Conservation (phyloP, 208 protist genomes). For the Porcisia hertigi region DNA sequence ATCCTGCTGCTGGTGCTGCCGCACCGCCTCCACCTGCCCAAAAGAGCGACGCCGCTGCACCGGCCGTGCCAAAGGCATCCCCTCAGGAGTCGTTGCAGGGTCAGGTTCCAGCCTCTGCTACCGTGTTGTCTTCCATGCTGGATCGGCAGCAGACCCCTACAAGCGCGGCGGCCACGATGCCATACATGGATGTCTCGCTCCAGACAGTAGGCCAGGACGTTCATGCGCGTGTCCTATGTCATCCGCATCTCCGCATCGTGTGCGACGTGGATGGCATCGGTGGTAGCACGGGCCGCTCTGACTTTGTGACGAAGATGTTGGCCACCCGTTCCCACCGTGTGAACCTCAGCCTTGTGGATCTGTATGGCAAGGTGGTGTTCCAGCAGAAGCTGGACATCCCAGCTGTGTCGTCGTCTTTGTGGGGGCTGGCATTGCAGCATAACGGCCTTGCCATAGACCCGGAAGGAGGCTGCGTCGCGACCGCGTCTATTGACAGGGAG, state of each 20-base stretch:
- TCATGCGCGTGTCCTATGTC: conserved; percentile 52
- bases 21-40: not conserved
- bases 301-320: conserved; percentile 58
- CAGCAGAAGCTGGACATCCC: conserved; percentile 76
- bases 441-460: conserved; percentile 57
- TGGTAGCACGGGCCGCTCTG: conserved; percentile 50
- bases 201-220: conserved; percentile 55
- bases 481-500: conserved; percentile 52
- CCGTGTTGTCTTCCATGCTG: not conserved
- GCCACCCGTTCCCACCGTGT: conserved; percentile 49
- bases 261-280: conserved; percentile 75
- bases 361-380: conserved; percentile 54
- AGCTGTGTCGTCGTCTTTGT: conserved; percentile 43
- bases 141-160: not conserved
- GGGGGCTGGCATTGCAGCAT: conserved; percentile 70
- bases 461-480: conserved; percentile 35
- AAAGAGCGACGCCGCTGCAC: not conserved
- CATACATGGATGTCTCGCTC: conserved; percentile 65
- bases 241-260: conserved; percentile 58
- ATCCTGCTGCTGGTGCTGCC: not conserved
- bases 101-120: not conserved
- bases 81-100: conserved; percentile 1
- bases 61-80: not conserved
- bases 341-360: conserved; percentile 63
- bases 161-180: conserved; percentile 1